Evolutionary conservation across 257 asterid genomes (phyloP).

Genomic region (Anisodus acutangulus): DNA sequence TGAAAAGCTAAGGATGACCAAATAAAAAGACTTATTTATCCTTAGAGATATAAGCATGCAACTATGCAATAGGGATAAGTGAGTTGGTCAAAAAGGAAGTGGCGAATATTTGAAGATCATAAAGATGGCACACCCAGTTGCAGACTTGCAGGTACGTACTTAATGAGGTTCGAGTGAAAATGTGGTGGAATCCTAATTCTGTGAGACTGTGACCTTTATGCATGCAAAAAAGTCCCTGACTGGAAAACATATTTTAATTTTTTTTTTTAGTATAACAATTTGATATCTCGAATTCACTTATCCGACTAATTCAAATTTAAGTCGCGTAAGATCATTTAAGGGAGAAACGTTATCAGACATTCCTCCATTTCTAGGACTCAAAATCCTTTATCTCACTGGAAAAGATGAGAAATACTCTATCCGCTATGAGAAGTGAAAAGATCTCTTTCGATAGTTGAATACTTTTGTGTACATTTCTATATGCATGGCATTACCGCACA

Average conservation of each 20-base stretch:
- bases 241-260: background rate
- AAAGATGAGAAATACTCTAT: no score
- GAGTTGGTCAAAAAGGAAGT: background rate
- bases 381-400: no score
- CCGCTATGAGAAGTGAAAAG: background rate
- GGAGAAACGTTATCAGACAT: background rate
- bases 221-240: background rate
- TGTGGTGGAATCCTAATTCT: background rate
- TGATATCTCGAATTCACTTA: background rate
- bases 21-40: conserved; percentile 1
- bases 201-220: background rate
- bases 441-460: background rate
- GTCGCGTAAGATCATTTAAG: background rate
- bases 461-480: background rate
- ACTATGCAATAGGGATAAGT: conserved; percentile 9
- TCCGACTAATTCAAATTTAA: background rate
- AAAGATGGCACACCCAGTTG: background rate
- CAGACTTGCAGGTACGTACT: background rate
- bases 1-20: background rate
- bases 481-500: conserved; percentile 19
- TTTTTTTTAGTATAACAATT: background rate
- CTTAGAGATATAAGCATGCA: background rate
- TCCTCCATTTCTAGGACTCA: no score
- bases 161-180: background rate
- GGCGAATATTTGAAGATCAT: background rate